Evolutionary conservation across 2,329 filamentous ascomycete species (phyloP), one percentile per base, ranked within the genome.

Genomic region (Trichoderma hamatum): DNA sequence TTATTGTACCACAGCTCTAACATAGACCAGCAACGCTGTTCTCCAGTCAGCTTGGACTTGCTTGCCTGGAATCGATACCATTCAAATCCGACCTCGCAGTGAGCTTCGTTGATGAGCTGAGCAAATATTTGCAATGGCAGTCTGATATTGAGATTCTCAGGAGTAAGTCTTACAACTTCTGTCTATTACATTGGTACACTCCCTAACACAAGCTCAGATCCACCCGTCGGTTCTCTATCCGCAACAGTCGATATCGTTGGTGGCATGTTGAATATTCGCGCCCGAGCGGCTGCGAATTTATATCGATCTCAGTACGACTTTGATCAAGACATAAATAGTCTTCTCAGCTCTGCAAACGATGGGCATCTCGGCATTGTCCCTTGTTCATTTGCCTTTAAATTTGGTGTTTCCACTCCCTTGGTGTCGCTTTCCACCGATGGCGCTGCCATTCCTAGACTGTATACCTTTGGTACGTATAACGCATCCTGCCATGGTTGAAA

Each of bases 361-460:
- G 49, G 52, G 7, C 71, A 67, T 62, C 66, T 72, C 14, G 3
- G 1, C 7, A 3, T 72, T 24, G 2, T 2, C 1, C 51, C 59
- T 28, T 71, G 70, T 39, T 61, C 70, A 16, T 14, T 68, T 3
- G 32, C 63, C 16, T 58, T 72, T 16, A 2, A 2, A 1, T 70
- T 69, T 14, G 1, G 11, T 9, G 61, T 32, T 7, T 14, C 28
- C 10, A 19, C 21, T 51, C 13, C 26, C 4, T 39, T 71, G 21
- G 54, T 49, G 16, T 71, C 71, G 14, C 36, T 72, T 14, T 72
- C 70, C 1, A 52, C 73, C 32, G 78, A 81, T 36, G 77, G 80
- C 5, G 71, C 79, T n/a, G 73, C 74, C 5, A 71, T 74, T 6
- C 76, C 76, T 1, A 71, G 75, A 49, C 26, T 71, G 19, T 71